Evolutionary conservation across 176 grass and related monocot species (phyloP), one percentile per base, ranked within the genome.

Genomic region (Dendrocalamus sinicus): DNA sequence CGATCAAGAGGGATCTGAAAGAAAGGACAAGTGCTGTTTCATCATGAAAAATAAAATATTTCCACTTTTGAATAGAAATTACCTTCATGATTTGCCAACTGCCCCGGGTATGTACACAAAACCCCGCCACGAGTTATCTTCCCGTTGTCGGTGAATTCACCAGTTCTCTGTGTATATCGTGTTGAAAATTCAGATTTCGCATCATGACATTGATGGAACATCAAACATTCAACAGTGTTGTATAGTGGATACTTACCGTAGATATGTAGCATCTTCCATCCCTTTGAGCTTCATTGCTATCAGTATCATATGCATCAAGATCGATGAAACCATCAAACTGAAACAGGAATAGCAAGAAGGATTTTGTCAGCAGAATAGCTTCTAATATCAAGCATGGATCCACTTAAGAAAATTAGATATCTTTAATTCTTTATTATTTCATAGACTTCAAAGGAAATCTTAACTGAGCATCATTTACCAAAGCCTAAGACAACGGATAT

Each of bases 91-190:
- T 84, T 14, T 94, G 86, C 92, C 92, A 96, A 67, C 73, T 68
- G 67, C 77, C 80, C 67, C 89, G 19, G 93, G 96, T 79, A 76
- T 71, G 67, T 85, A 88, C 44, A 99, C 81, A 79, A 99, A 96
- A 87, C 90, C 86, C 88, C 96, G 96, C 96, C 96, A 98, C 43
- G 92, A 95, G 83, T 98, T 94, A 81, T 98, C 93, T 89, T 95
- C 96, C 84, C 88, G 65, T 73, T 96, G 93, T 54, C 96, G 93
- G 96, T 80, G 93, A 94, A 83, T 94, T 98, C 9, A 98, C 93
- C 93, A 98, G 82, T 98, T 98, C 70, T 98, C 96, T 22, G 93
- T 98, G 81, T 96, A 96, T 88, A 98, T 98, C 93, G 88, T 8
- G 89, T 66, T 85, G 16, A 66, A 67, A 54, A 87, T 78, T 70